These are phyloP conservation scores for Lobosporangium transversale DNA, from an alignment of 192 early-diverging fungal species.

Conservation along the genomic window DNA sequence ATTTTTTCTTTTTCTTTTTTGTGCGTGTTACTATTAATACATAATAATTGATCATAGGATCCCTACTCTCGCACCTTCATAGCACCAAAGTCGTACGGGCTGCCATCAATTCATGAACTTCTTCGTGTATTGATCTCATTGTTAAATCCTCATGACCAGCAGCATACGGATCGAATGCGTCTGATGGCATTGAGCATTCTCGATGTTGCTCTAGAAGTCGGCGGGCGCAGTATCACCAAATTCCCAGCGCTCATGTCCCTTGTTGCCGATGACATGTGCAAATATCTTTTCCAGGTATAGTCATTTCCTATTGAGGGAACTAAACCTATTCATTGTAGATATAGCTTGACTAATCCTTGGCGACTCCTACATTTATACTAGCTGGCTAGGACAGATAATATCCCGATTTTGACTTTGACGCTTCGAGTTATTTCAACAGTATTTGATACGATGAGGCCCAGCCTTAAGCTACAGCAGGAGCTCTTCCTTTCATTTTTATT, in stretches of 20 bases:
- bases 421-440: conserved; percentile 73
- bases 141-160: conserved; percentile 88
- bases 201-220: conserved; percentile 87
- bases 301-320: too few relatives aligned
- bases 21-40: too few relatives aligned
- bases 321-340: too few relatives aligned
- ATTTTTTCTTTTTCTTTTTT: neutral
- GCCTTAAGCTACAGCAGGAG: conserved; percentile 84
- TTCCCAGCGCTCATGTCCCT: conserved; percentile 71
- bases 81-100: conserved; percentile 72
- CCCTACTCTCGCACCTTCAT: neutral
- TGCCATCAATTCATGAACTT: conserved; percentile 91
- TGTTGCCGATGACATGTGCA: conserved; percentile 86
- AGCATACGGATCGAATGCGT: conserved; percentile 95
- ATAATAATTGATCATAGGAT: too few relatives aligned
- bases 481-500: conserved; percentile 74
- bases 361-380: conserved; percentile 22
- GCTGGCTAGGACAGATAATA: conserved; percentile 64
- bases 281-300: conserved; percentile 85
- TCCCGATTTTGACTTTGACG: conserved; percentile 68
- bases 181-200: conserved; percentile 90
- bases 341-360: too few relatives aligned
- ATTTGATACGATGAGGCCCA: conserved; percentile 72
- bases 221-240: conserved; percentile 77
- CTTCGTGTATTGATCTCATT: conserved; percentile 90